Conservation (phyloP, 106 monocot genomes). For the Acorus calamus region DNA sequence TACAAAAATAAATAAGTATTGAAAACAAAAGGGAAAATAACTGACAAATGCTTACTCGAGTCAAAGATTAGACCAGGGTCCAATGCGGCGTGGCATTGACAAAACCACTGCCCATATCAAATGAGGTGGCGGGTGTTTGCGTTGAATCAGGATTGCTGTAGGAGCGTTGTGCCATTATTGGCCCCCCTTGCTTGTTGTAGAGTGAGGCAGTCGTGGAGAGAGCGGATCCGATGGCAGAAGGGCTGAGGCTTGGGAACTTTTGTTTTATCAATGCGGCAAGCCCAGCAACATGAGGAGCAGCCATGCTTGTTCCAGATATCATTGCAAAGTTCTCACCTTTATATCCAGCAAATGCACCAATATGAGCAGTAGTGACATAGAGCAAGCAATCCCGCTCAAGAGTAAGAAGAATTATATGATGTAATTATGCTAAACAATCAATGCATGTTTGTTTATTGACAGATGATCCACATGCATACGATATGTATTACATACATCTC, state of each 20-base stretch:
- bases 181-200: constrained; percentile 64
- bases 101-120: constrained; percentile 97
- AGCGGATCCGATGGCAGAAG: constrained; percentile 77
- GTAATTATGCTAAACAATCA: no score
- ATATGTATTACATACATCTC: no score
- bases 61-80: constrained; percentile 90
- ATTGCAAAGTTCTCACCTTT: constrained; percentile 89
- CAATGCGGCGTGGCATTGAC: constrained; percentile 82
- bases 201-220: constrained; percentile 72
- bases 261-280: constrained; percentile 90
- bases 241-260: constrained; percentile 74
- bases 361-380: no score
- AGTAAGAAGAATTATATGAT: no score
- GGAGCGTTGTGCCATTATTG: constrained; percentile 78
- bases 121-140: constrained; percentile 77
- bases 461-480: no score
- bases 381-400: no score
- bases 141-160: constrained; percentile 59
- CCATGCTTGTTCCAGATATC: constrained; percentile 98
- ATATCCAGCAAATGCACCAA: no score
- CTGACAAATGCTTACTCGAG: constrained; percentile 30
- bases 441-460: no score
- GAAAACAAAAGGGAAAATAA: no score
- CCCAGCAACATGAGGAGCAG: constrained; percentile 93
- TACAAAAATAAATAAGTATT: no score